These are phyloP conservation scores for Asclepias syriaca DNA, from an alignment of 257 asterid genomes.

Conservation along the genomic window DNA sequence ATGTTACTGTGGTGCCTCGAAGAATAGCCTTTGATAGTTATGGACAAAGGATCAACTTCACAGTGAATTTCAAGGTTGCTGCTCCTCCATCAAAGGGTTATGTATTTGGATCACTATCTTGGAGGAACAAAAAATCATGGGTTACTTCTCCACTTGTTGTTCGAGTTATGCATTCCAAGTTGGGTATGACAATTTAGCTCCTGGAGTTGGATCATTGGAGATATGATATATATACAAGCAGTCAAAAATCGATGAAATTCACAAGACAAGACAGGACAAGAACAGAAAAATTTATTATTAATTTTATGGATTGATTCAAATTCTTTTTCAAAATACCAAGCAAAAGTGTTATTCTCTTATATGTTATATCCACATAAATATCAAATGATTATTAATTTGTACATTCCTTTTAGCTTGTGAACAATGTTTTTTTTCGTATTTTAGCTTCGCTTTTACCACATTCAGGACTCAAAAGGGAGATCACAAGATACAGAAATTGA, in stretches of 20 bases:
- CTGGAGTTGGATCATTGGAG: slow-evolving; percentile 8
- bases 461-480: background rate
- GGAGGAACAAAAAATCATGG: slow-evolving; percentile 63
- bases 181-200: slow-evolving; percentile 29
- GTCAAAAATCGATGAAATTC: background rate
- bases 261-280: background rate
- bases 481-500: background rate
- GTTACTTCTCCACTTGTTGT: slow-evolving; percentile 72
- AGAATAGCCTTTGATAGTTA: slow-evolving; percentile 45
- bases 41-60: slow-evolving; percentile 63
- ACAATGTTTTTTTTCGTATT: background rate
- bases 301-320: background rate
- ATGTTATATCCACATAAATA: background rate
- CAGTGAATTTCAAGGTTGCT: slow-evolving; percentile 53
- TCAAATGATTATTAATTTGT: background rate
- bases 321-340: background rate
- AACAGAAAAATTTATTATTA: no score
- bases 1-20: slow-evolving; percentile 59
- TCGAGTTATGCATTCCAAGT: slow-evolving; percentile 33
- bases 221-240: background rate
- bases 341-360: background rate
- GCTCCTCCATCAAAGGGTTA: slow-evolving; percentile 62
- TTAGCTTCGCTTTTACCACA: no score
- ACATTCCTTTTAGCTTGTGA: background rate
- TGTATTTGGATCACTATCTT: slow-evolving; percentile 75